Conservation (phyloP, 345 rosid genomes). For the Eucalyptus sp. region DNA sequence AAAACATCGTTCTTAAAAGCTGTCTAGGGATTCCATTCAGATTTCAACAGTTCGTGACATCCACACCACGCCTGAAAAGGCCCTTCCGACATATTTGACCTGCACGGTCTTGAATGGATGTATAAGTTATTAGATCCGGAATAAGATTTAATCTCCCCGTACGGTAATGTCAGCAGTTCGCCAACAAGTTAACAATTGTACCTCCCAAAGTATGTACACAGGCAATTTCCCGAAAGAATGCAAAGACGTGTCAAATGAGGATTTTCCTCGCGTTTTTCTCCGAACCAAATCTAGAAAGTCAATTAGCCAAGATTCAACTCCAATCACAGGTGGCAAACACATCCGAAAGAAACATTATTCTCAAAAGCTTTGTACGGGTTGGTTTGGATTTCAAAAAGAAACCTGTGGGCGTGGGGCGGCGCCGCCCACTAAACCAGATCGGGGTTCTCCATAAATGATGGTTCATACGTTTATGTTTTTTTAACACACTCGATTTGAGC, state of each 20-base stretch:
- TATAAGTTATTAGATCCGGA: neutral
- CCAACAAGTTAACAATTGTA: neutral
- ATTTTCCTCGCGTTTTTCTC: neutral
- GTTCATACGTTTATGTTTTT: neutral
- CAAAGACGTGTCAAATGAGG: neutral
- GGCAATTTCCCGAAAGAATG: neutral
- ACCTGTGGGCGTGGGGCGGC: neutral
- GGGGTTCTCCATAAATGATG: neutral
- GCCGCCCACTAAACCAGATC: neutral
- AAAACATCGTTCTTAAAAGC: neutral
- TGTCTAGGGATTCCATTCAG: neutral
- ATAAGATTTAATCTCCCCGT: neutral
- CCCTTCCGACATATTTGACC: neutral
- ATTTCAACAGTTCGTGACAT: neutral
- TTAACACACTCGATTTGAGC: neutral
- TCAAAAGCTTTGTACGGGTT: neutral
- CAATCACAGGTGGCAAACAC: neutral
- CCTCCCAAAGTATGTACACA: neutral
- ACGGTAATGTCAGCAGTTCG: neutral
- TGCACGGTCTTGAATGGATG: neutral
- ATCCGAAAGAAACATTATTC: neutral
- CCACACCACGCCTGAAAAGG: neutral
- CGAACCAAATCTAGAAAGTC: neutral
- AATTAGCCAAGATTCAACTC: neutral
- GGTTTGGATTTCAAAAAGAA: neutral